Evolutionary conservation across 1,284 basidiomycete genomes (phyloP), one percentile per base, ranked within the genome.

Genomic region (Ceratobasidium sp.): DNA sequence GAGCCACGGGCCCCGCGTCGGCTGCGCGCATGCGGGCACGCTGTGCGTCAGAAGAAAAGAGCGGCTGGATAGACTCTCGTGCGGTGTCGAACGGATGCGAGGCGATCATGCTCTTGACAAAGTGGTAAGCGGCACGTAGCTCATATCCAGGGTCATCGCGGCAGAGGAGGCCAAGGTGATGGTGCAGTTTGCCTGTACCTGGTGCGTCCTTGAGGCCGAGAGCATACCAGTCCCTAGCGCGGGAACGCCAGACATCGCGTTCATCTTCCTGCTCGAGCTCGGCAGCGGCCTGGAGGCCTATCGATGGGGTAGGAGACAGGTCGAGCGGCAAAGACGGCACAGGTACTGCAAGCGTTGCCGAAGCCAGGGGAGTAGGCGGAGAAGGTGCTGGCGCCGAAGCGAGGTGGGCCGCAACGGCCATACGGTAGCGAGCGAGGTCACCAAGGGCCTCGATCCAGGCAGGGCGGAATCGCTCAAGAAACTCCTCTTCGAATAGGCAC

Each of bases 401-500:
- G 77, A 58, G 79, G 40, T 73, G 73, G 28, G 70, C 81, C 9
- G 85, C 92, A n/a, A 97, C 92, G 2, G 92, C 91, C 93, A 98
- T 96, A 61, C 93, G 87, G 79, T 97, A 98, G 33, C 96, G 85
- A 0, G 96, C 95, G 40, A 99, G 86, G 81, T 98, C 96, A 28
- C 96, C 96, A 14, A 99, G 88, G 5, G 95, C 94, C 80, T 99
- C 96, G 66, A 98, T 88, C 95, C 96, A 99, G 1, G 89, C 89
- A 0, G 87, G 84, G 73, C 90, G 88, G 83, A 96, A 96, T 9
- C 82, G 81, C 12, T 80, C 81, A 66, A 98, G 86, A 1, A 83
- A 85, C 21, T 87, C 88, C 78, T 96, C 91, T 78, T 98, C 96
- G 69, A 95, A 84, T 7, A 99, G 85, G 54, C 90, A 88, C 0